Evolutionary conservation across 2,329 filamentous ascomycete genomes (phyloP).

Genomic region (Fusarium sterilihyphosum): DNA sequence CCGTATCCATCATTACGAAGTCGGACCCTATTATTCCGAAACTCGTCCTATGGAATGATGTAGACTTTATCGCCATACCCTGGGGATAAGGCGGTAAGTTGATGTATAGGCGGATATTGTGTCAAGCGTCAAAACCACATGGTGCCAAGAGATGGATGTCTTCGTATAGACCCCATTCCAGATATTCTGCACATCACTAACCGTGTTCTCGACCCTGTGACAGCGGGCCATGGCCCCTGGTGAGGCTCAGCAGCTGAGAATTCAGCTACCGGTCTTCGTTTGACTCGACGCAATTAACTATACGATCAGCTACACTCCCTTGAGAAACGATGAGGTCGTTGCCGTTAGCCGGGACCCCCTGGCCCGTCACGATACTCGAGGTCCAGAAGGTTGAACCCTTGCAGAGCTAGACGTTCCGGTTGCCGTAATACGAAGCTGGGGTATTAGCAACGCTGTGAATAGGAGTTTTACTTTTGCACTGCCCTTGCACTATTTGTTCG

Average conservation of each 20-base stretch:
- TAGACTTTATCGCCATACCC: slow-evolving; percentile 48
- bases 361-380: slow-evolving; percentile 44
- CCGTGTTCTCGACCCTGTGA: slow-evolving; percentile 35
- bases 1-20: slow-evolving; percentile 41
- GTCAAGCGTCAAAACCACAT: slow-evolving; percentile 40
- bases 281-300: slow-evolving; percentile 45
- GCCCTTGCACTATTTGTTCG: slow-evolving; percentile 48
- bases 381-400: slow-evolving; percentile 47
- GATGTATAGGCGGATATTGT: slow-evolving; percentile 51
- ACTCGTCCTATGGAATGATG: slow-evolving; percentile 44
- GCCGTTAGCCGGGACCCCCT: slow-evolving; percentile 41
- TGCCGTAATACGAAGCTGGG: slow-evolving; percentile 46
- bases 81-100: slow-evolving; percentile 52
- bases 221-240: slow-evolving; percentile 44
- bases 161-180: slow-evolving; percentile 37
- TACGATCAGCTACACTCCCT: slow-evolving; percentile 35
- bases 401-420: slow-evolving; percentile 31
- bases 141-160: slow-evolving; percentile 17
- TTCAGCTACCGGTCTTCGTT: slow-evolving; percentile 52
- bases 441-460: slow-evolving; percentile 48
- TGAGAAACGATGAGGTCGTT: slow-evolving; percentile 42
- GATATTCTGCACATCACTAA: slow-evolving; percentile 49
- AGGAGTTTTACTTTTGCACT: slow-evolving; percentile 49
- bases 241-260: slow-evolving; percentile 44
- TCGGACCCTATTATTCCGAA: slow-evolving; percentile 15